phyloP scores from a whole-genome alignment of 225 moss, liverwort and hornwort genomes.

The Anthoceros angustus region DNA sequence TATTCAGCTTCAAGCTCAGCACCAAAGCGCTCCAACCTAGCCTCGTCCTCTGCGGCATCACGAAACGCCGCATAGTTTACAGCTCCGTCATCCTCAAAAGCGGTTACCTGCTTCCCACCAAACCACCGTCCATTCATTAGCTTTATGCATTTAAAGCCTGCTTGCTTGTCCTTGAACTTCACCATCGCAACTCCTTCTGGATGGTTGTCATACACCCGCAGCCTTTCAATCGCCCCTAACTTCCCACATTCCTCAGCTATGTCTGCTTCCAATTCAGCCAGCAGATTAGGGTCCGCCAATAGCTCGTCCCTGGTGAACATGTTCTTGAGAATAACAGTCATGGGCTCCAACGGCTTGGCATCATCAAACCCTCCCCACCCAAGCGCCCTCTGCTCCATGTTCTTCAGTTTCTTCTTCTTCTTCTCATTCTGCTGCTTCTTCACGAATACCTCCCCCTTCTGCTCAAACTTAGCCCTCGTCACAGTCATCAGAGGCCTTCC shows the following conservation, averaged over 20 bases:
- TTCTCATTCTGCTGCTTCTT: conserved; percentile 93
- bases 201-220: conserved; percentile 95
- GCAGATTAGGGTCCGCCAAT: conserved; percentile 65
- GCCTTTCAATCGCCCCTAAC: conserved; percentile 90
- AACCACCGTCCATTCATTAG: conserved; percentile 99
- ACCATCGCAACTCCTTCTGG: conserved; percentile 99
- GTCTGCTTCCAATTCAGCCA: conserved; percentile 86
- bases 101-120: conserved; percentile 83
- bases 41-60: conserved; percentile 70
- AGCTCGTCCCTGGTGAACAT: conserved; percentile 96
- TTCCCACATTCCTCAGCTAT: conserved; percentile 89
- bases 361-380: conserved; percentile 99
- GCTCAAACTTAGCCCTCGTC: conserved; percentile 88
- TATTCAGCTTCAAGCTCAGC: conserved; percentile 63
- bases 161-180: conserved; percentile 82
- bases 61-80: conserved; percentile 78
- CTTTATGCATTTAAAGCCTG: conserved; percentile 80
- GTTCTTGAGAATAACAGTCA: conserved; percentile 92
- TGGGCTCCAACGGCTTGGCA: conserved; percentile 58
- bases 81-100: conserved; percentile 79
- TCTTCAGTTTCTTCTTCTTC: conserved; percentile 96
- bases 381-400: conserved; percentile 84
- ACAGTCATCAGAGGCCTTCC: conserved; percentile 69
- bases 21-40: conserved; percentile 80
- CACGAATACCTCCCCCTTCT: conserved; percentile 91